Evolutionary conservation across 2,329 filamentous ascomycete species (phyloP).

Genomic region (Onygenales sp.): DNA sequence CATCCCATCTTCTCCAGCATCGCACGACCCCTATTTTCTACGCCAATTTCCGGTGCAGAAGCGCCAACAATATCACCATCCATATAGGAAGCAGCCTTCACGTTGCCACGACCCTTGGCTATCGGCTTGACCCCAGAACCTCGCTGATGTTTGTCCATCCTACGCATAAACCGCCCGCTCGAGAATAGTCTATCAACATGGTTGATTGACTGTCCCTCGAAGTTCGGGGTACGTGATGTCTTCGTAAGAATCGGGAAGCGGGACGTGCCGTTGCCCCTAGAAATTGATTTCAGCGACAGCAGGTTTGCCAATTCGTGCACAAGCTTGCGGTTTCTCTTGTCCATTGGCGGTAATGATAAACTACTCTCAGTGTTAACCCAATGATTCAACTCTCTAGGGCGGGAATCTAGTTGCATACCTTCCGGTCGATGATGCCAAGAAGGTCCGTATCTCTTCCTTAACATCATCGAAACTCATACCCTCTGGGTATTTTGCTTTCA

Average conservation of each 20-base stretch:
- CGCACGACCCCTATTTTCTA: constrained; percentile 70
- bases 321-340: constrained; percentile 63
- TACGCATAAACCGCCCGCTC: constrained; percentile 22
- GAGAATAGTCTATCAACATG: constrained; percentile 33
- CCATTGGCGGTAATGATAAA: constrained; percentile 72
- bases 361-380: constrained; percentile 31
- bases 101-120: constrained; percentile 28
- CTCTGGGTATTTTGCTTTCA: constrained; percentile 61
- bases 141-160: constrained; percentile 8
- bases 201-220: constrained; percentile 46
- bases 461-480: constrained; percentile 65
- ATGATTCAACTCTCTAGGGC: background rate
- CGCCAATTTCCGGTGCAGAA: constrained; percentile 71
- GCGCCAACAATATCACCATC: constrained; percentile 86
- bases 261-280: constrained; percentile 60
- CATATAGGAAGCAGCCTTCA: constrained; percentile 49
- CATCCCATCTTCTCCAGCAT: constrained; percentile 98
- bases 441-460: constrained; percentile 60
- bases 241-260: constrained; percentile 72
- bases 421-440: constrained; percentile 54
- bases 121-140: constrained; percentile 15
- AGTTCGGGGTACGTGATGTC: constrained; percentile 55
- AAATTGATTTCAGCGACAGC: constrained; percentile 76
- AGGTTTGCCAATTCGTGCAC: constrained; percentile 70
- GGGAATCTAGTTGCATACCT: constrained; percentile 38